Evolutionary conservation across 2,329 filamentous ascomycete species (phyloP), one percentile per base, ranked within the genome.

Genomic region (Talaromyces sp.): DNA sequence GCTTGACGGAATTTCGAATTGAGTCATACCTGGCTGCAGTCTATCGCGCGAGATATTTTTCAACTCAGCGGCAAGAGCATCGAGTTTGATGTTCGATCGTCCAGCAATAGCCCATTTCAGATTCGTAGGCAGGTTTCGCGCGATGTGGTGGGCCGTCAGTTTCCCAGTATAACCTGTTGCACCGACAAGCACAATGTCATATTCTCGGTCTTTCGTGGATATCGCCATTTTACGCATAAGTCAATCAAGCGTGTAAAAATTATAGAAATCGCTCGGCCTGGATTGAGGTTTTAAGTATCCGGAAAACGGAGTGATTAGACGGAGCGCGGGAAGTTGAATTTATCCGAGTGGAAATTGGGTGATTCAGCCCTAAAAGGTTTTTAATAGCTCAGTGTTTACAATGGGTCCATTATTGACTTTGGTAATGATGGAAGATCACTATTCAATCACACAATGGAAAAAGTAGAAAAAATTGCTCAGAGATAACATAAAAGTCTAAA

Each of bases 41-140:
- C 56, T 58, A 58, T 58, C 56, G 37, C 10, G 16, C 5, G 22
- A 58, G 2, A 27, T 43, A 22, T 9, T 5, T 2, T 58, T 58
- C 33, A 58, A 41, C 5, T 58, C 56, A 1, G 19, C 22, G 2
- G 56, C 37, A 16, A 97, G 77, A 47, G 80, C 78, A 69, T 90
- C 85, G 3, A 98, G 83, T 76, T 97, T 97, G 58, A 82, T 80
- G 59, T 83, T 80, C 14, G 91, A 93, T 31, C 93, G 90, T 37
- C 93, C 93, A 50, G 92, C 91, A 64, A 97, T 82, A 16, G 91
- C 93, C 93, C 93, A 97, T 81, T 87, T 92, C 67, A 96, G 77
- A 74, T 92, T 86, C 19, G 90, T 91, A 0, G 93, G 90, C 0
- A 92, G 81, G 68, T 86, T 79, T 14, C 83, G 83, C 60, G 87